Evolutionary conservation across 257 asterid species (phyloP), one percentile per base, ranked within the genome.

Genomic region (Solanum bulbocastanum): DNA sequence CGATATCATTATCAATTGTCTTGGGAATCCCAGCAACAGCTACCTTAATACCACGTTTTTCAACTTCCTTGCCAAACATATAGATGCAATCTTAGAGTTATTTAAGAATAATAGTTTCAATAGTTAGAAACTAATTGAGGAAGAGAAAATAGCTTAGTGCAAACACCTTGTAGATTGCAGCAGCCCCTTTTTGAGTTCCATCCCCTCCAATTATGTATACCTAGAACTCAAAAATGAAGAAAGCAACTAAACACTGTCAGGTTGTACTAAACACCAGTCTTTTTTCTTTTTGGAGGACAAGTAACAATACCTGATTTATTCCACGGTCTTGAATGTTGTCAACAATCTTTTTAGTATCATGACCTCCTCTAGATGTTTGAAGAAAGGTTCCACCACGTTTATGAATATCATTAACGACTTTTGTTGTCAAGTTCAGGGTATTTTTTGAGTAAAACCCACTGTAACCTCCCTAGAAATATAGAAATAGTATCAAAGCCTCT

Each of bases 191-290:
- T 83, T 95, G 99, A 85, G 99, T 97, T 84, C 99, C 98, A 93
- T 97, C 99, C 37, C 99, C 99, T 87, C 99, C 99, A 90, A 97
- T 97, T 86, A 97, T 95, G 93, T 97, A 97, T 52, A 97, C 99
- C 99, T 97, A 91, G 76, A 93, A 74, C 88, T 81, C 89, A 74
- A 78, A 87, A 85, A 83, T 11, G 44, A 88, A 79, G 86, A 76
- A 89, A 86, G 66, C 8, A 60, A 56, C 71, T 58, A 33, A n/a
- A 71, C 78, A 86, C 60, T 33, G 84, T 27, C 69, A 82, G 85
- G 25, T 46, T 82, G 44, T 46, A 82, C 69, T 46, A 49, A 81
- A 30, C 46, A 22, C 25, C 83, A 10, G 23, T 3, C 27, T 10
- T 8, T 20, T 40, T 44, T 18, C 20, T 7, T 56, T 13, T 40